Evolutionary conservation across 768 basidiomycete species (phyloP).

Genomic region (Pisolithus marmoratus): DNA sequence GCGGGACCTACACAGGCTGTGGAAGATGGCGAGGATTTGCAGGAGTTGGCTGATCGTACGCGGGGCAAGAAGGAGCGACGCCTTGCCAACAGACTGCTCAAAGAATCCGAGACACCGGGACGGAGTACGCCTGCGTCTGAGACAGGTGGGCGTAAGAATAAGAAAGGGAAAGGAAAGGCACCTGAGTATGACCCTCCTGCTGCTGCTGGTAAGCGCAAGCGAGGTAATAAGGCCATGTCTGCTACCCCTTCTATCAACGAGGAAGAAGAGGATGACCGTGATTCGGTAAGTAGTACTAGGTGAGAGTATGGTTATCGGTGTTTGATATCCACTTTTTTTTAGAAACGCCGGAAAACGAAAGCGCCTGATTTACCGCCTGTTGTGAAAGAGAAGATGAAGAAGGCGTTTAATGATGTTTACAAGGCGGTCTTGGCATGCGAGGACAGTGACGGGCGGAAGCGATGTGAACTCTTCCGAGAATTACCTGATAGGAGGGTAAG

Average conservation of each 20-base stretch:
- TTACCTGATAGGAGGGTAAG: constrained; percentile 70
- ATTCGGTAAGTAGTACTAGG: constrained; percentile 42
- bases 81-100: constrained; percentile 50
- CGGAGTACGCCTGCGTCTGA: constrained; percentile 64
- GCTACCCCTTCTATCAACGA: constrained; percentile 68
- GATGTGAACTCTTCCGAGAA: constrained; percentile 84
- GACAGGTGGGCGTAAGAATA: constrained; percentile 45
- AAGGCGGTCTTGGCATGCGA: constrained; percentile 68
- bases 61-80: constrained; percentile 64
- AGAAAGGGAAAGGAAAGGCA: constrained; percentile 54
- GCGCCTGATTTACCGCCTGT: constrained; percentile 50
- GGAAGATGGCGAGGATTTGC: constrained; percentile 76
- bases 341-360: constrained; percentile 88
- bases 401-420: constrained; percentile 70
- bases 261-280: constrained; percentile 76
- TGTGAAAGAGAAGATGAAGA: constrained; percentile 75
- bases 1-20: constrained; percentile 38
- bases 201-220: constrained; percentile 65
- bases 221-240: constrained; percentile 64
- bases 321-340: too few species aligned
- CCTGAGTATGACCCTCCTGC: constrained; percentile 42
- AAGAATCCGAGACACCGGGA: constrained; percentile 54
- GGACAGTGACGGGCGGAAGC: constrained; percentile 68
- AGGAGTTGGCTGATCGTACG: constrained; percentile 62
- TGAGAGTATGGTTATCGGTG: not conserved